Percentiles rank a stretch among this genome's conserved stretches.
Conservation (phyloP, 164 flowering plant species). For the Sedum album region DNA sequence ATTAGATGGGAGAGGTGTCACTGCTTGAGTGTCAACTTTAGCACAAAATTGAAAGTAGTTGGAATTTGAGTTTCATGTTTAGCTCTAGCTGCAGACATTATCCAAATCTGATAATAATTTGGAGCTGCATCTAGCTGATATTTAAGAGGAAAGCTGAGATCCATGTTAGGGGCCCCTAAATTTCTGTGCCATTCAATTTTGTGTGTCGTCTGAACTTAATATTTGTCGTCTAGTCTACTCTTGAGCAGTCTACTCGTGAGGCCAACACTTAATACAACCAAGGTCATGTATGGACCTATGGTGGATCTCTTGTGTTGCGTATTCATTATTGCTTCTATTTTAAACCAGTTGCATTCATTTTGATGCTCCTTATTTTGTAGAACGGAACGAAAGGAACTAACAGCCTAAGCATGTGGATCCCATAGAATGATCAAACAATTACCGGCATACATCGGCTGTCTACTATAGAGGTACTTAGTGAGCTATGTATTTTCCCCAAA, state of each 20-base stretch:
- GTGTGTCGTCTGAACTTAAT: not conserved
- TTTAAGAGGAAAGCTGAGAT: not conserved
- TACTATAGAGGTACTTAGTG: too few species aligned
- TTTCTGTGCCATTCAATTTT: not conserved
- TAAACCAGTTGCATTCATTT: not conserved
- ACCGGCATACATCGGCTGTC: too few species aligned
- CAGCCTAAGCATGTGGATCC: too few species aligned
- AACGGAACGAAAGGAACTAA: too few species aligned
- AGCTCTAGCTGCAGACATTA: too few species aligned
- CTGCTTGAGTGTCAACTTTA: too few species aligned
- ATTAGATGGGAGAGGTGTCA: too few species aligned
- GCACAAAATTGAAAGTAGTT: too few species aligned
- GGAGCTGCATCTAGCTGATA: not conserved
- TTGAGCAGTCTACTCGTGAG: not conserved
- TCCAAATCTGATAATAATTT: not conserved
- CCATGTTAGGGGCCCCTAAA: not conserved
- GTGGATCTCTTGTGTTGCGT: not conserved
- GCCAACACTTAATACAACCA: not conserved
- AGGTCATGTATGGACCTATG: not conserved
- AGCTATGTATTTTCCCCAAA: too few species aligned
- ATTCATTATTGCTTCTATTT: not conserved
- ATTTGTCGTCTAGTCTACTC: not conserved
- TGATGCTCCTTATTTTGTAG: not conserved
- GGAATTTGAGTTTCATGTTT: too few species aligned
- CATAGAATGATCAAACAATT: too few species aligned